Percentiles rank a stretch among this genome's conserved stretches.
These are phyloP conservation scores for Cyclotella baltica DNA, from an alignment of 108 stramenopile genomes.

Conservation along the genomic window DNA sequence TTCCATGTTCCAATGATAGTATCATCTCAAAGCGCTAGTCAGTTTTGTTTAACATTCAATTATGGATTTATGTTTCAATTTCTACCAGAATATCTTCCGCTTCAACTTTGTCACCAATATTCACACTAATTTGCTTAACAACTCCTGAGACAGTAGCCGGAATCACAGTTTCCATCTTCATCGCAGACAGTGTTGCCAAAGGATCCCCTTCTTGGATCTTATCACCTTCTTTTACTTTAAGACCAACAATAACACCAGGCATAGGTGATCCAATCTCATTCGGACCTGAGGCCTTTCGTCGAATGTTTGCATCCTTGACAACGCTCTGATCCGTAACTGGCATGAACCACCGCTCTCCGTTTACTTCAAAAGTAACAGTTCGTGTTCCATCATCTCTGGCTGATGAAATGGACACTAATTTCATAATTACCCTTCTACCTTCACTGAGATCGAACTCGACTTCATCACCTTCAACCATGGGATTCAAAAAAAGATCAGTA, in stretches of 20 bases:
- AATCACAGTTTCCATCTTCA: slow-evolving; percentile 99
- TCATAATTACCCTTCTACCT: slow-evolving; percentile 64
- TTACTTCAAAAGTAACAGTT: slow-evolving; percentile 87
- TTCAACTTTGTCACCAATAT: slow-evolving; percentile 87
- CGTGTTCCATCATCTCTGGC: slow-evolving; percentile 66
- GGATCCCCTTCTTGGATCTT: slow-evolving; percentile 88
- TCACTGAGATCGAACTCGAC: slow-evolving; percentile 68
- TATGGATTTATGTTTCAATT: no score
- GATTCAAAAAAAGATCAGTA: slow-evolving; percentile 28
- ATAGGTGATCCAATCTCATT: slow-evolving; percentile 89
- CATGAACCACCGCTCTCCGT: slow-evolving; percentile 84
- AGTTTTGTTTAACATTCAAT: no score
- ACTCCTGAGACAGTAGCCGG: slow-evolving; percentile 80
- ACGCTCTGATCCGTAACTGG: slow-evolving; percentile 73
- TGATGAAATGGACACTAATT: slow-evolving; percentile 63
- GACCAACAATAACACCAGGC: slow-evolving; percentile 95
- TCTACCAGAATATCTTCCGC: slow-evolving; percentile 91
- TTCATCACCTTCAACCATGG: slow-evolving; percentile 90
- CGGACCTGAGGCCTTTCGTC: slow-evolving; percentile 68
- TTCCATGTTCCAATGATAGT: no score
- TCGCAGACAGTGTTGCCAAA: slow-evolving; percentile 88
- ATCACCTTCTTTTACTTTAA: slow-evolving; percentile 89
- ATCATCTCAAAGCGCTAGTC: no score
- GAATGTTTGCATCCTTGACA: slow-evolving; percentile 54
- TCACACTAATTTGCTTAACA: slow-evolving; percentile 81